phyloP scores from a whole-genome alignment of 2,329 filamentous ascomycete genomes.

The Arachnomyces sp. region DNA sequence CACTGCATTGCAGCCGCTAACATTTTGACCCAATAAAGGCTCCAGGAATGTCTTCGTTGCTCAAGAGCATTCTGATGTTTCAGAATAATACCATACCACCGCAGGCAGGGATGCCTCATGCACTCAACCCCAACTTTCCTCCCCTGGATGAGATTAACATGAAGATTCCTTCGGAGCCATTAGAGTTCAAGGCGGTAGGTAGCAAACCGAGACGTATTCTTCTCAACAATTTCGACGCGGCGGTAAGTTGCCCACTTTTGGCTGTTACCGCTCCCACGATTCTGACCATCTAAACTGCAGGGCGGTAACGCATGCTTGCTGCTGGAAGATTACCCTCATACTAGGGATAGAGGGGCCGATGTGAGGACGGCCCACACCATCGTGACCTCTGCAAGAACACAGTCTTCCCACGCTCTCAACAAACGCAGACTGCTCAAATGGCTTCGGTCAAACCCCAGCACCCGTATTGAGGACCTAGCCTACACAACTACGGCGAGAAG shows the following conservation, averaged over 20 bases:
- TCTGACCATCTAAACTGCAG: slow-evolving; percentile 1
- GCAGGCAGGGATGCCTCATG: slow-evolving; percentile 23
- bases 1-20: too few relatives aligned
- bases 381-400: slow-evolving; percentile 4
- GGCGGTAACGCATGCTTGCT: slow-evolving; percentile 3
- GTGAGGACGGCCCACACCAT: not conserved
- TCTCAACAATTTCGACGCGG: slow-evolving; percentile 3
- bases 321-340: slow-evolving; percentile 3
- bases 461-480: slow-evolving; percentile 36
- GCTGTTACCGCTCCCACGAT: too few relatives aligned
- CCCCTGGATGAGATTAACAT: not conserved
- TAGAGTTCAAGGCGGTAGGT: not conserved
- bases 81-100: slow-evolving; percentile 25
- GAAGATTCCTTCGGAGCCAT: not conserved
- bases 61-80: slow-evolving; percentile 33
- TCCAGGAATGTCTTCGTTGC: slow-evolving; percentile 37
- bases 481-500: slow-evolving; percentile 56
- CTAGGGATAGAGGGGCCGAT: not conserved
- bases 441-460: slow-evolving; percentile 2
- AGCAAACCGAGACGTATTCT: slow-evolving; percentile 1
- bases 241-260: not conserved
- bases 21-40: too few relatives aligned
- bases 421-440: slow-evolving; percentile 1
- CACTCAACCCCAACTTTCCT: not conserved
- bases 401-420: slow-evolving; percentile 1